These are phyloP conservation scores for Osmozyma mogii DNA, from an alignment of 805 yeast species.

Conservation along the genomic window DNA sequence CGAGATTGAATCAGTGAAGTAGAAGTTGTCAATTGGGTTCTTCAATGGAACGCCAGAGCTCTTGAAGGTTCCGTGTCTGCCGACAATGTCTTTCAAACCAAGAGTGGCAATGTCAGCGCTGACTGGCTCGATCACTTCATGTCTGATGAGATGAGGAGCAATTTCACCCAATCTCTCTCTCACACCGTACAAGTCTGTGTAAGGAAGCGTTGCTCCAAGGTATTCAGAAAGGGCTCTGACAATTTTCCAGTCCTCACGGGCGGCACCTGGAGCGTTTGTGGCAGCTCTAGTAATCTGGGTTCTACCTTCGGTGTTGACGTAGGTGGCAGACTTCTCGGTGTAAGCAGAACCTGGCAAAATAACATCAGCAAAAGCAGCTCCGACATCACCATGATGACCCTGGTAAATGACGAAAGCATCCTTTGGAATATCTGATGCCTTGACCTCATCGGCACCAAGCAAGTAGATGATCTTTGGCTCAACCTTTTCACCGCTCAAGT, in stretches of 20 bases:
- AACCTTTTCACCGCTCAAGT: slow-evolving; percentile 36
- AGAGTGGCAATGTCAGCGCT: slow-evolving; percentile 47
- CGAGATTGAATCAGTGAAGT: slow-evolving; percentile 82
- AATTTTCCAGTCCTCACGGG: slow-evolving; percentile 90
- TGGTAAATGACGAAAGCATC: slow-evolving; percentile 86
- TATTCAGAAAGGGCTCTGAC: slow-evolving; percentile 77
- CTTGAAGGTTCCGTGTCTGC: slow-evolving; percentile 30
- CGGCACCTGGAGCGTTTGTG: slow-evolving; percentile 78
- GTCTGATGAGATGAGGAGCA: slow-evolving; percentile 74
- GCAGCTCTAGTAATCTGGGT: slow-evolving; percentile 82
- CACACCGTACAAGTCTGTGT: slow-evolving; percentile 62
- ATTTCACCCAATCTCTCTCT: slow-evolving; percentile 65
- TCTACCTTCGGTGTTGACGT: slow-evolving; percentile 86
- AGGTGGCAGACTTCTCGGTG: slow-evolving; percentile 80
- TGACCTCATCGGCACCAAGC: slow-evolving; percentile 78
- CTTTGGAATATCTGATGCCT: slow-evolving; percentile 60
- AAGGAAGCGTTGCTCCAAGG: slow-evolving; percentile 61
- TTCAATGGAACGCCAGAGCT: slow-evolving; percentile 40
- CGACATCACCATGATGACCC: slow-evolving; percentile 88
- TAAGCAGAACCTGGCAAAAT: slow-evolving; percentile 82
- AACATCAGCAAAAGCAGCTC: slow-evolving; percentile 84
- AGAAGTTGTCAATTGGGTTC: slow-evolving; percentile 74
- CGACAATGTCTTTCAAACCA: slow-evolving; percentile 42
- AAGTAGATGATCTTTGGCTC: slow-evolving; percentile 71
- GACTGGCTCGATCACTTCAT: slow-evolving; percentile 66